Evolutionary conservation across 2,329 filamentous ascomycete genomes (phyloP), one percentile per base, ranked within the genome.

Genomic region (Aspergillus sp.): DNA sequence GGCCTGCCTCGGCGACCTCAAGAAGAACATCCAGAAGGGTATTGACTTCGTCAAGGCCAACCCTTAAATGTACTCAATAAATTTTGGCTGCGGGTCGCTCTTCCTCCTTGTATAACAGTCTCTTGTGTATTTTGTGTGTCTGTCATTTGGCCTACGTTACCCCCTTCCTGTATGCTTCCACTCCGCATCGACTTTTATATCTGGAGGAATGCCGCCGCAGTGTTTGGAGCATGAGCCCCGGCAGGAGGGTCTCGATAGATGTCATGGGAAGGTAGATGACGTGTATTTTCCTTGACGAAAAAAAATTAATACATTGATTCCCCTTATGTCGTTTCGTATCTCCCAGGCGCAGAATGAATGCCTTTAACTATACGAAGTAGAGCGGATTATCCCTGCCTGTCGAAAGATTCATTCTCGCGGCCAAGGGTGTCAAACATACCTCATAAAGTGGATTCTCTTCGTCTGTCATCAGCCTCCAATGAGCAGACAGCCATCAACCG

Each of bases 11-110:
- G 80, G 74, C 67, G 94, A 75, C 62, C 63, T 79, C 53, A 78
- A 76, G 71, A 75, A 80, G 85, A 97, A 97, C 87, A 97, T 97
- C 75, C 81, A 86, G 77, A 97, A 97, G 89, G 73, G 73, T 74
- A 76, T 85, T 70, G 78, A 85, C 69, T 87, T 84, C 70, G 83
- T 81, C 68, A 81, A 83, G 74, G 73, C 77, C 71, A 87, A 78
- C 72, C 75, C 75, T 70, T 77, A 75, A 70, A 70, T 64, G 47
- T 38, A 38, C 14, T 11, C 25, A 29, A 29, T 29, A 10, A 29
- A 29, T 34, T 36, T 32, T 43, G 43, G 53, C 54, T 54, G 57
- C 53, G 25, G 57, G 54, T 56, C 57, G 38, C 56, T 38, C 54
- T 43, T 61, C 57, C 52, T 63, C 61, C 56, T 41, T 67, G 63